A percentile compares a stretch with the other conserved stretches of the same genome.
Conservation (phyloP, 352 stramenopile genomes). For the Globisporangium mamillatum region DNA sequence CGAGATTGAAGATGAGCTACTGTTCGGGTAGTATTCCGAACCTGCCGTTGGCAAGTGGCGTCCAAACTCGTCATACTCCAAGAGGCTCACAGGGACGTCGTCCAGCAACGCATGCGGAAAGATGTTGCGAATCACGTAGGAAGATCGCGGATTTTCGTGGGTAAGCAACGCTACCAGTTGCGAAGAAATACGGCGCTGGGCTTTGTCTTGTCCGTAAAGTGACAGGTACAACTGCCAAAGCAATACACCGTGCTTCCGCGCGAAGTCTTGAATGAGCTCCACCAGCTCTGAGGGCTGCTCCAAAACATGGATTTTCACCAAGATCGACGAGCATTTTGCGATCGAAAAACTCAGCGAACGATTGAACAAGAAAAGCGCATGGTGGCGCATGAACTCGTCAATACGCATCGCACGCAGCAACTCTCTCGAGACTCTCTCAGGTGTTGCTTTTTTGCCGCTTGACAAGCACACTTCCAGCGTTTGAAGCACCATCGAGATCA, state of each 20-base stretch:
- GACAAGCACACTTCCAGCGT: constrained; percentile 85
- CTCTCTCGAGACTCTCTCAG: constrained; percentile 68
- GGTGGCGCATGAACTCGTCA: constrained; percentile 83
- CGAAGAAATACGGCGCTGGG: constrained; percentile 80
- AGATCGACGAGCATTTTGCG: constrained; percentile 81
- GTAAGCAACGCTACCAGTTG: constrained; percentile 83
- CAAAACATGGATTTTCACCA: constrained; percentile 86
- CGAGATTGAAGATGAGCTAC: constrained; percentile 23
- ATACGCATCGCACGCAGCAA: constrained; percentile 82
- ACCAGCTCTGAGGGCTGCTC: constrained; percentile 85
- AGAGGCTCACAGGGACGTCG: constrained; percentile 64
- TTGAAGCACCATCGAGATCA: constrained; percentile 71
- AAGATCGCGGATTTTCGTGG: constrained; percentile 83
- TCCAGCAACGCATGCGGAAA: constrained; percentile 81
- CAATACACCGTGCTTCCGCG: constrained; percentile 76
- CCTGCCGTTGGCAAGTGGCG: constrained; percentile 58
- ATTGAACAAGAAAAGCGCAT: constrained; percentile 84
- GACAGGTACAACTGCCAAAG: constrained; percentile 86
- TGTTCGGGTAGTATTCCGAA: constrained; percentile 41
- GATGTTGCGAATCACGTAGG: constrained; percentile 77
- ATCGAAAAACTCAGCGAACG: constrained; percentile 85
- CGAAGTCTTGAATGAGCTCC: constrained; percentile 84
- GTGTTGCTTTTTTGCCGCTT: constrained; percentile 82
- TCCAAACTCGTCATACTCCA: constrained; percentile 87
- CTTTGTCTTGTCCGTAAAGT: constrained; percentile 80